A percentile compares a stretch with the other conserved stretches of the same genome.
Evolutionary conservation across 2,329 filamentous ascomycete genomes (phyloP).

Genomic region (Dendryphion nanum): DNA sequence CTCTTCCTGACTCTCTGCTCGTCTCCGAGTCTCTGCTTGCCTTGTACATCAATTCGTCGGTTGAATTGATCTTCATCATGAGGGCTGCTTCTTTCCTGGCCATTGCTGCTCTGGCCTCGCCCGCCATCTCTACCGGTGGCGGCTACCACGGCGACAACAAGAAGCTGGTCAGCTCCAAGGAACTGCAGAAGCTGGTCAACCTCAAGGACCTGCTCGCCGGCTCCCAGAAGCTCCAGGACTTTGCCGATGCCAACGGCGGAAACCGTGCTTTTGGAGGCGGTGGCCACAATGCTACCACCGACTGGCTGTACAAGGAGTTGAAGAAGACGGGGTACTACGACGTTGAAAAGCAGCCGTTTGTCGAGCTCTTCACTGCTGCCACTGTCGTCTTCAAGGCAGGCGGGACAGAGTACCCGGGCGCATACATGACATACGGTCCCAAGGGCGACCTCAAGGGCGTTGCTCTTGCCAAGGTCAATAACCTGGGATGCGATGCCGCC

Average conservation of each 20-base stretch:
- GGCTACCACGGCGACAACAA: slow-evolving; percentile 4
- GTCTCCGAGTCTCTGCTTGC: not conserved
- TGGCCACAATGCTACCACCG: slow-evolving; percentile 34
- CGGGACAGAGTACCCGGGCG: slow-evolving; percentile 22
- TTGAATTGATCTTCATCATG: slow-evolving; percentile 14
- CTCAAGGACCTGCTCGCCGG: slow-evolving; percentile 31
- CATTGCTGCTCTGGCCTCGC: slow-evolving; percentile 11
- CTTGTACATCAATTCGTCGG: too few species aligned
- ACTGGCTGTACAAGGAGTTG: slow-evolving; percentile 32
- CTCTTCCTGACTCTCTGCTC: not conserved
- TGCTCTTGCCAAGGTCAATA: slow-evolving; percentile 59
- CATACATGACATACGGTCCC: slow-evolving; percentile 56
- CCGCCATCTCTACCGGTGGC: slow-evolving; percentile 11
- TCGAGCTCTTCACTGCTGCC: slow-evolving; percentile 34
- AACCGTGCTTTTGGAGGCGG: slow-evolving; percentile 36
- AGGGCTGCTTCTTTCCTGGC: slow-evolving; percentile 27
- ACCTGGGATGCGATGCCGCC: slow-evolving; percentile 59
- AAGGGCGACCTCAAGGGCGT: slow-evolving; percentile 58
- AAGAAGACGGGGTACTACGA: slow-evolving; percentile 32
- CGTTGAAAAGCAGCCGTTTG: slow-evolving; percentile 34
- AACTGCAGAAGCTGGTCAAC: slow-evolving; percentile 27
- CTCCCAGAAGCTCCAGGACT: slow-evolving; percentile 31
- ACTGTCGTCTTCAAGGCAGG: slow-evolving; percentile 22
- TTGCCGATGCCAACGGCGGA: slow-evolving; percentile 31
- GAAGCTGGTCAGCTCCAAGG: slow-evolving; percentile 16